These are phyloP conservation scores for Theileria annulata DNA, from an alignment of 169 alveolate genomes.

Conservation along the genomic window DNA sequence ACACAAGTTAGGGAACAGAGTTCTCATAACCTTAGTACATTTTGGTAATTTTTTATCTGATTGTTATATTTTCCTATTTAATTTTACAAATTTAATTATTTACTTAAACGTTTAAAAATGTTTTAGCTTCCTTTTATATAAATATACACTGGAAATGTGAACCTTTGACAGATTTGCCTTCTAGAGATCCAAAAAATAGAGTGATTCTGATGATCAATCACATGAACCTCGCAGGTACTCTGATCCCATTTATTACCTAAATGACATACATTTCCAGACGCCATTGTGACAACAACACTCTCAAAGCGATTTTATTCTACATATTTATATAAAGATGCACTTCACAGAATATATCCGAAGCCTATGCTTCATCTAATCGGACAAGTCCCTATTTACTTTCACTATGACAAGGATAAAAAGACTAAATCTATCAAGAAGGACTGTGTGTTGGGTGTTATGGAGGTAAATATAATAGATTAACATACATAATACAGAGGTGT, in stretches of 20 bases:
- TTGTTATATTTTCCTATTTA: not conserved
- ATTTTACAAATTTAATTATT: not conserved
- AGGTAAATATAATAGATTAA: constrained; percentile 1
- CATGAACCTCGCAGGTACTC: constrained; percentile 17
- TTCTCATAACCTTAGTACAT: constrained; percentile 1
- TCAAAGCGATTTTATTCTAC: constrained; percentile 14
- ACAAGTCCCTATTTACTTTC: constrained; percentile 35
- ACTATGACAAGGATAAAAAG: constrained; percentile 47
- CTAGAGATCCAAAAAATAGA: constrained; percentile 25
- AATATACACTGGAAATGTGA: constrained; percentile 45
- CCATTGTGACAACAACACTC: constrained; percentile 23
- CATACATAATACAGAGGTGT: constrained; percentile 24
- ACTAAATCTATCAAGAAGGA: constrained; percentile 33
- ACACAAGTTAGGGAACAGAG: constrained; percentile 20
- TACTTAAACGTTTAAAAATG: not conserved
- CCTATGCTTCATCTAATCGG: constrained; percentile 8
- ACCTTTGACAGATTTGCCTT: constrained; percentile 34
- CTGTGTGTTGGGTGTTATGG: constrained; percentile 37
- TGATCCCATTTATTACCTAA: not conserved
- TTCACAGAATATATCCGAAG: constrained; percentile 41
- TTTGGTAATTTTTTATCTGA: constrained; percentile 5
- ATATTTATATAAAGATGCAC: constrained; percentile 56
- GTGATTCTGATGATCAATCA: constrained; percentile 52
- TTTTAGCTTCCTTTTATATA: constrained; percentile 18
- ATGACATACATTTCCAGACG: constrained; percentile 22